Evolutionary conservation across 1,139 yeast species (phyloP), one percentile per base, ranked within the genome.

Genomic region (Geotrichum cucujoidarum): DNA sequence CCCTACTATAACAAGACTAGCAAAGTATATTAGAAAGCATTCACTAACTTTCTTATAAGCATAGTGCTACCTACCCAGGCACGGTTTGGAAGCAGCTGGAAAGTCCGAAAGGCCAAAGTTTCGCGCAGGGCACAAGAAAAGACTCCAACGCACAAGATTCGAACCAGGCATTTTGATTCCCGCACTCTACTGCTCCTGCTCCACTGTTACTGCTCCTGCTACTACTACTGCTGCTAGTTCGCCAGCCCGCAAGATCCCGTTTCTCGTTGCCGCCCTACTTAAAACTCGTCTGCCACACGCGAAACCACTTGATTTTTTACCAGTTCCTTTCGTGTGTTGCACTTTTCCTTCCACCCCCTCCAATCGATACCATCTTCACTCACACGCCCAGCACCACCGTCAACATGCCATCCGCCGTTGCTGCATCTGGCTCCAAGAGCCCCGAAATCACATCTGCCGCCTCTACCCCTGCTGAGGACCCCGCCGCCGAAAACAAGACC

Each of bases 351-450:
- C 29, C 29, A 30, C 32, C 13, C 32, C 6, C 14, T n/a, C n/a
- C n/a, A n/a, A n/a, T n/a, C n/a, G n/a, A n/a, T n/a, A n/a, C n/a
- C n/a, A n/a, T n/a, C n/a, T n/a, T n/a, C n/a, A n/a, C n/a, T n/a
- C n/a, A n/a, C n/a, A 27, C 3, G 2, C 13, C 13, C 7, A 27
- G 30, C 10, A 11, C 30, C 30, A 11, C 35, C 18, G 5, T 6
- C 6, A 38, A 25, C 11, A 38, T 38, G 41, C 4, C 41, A n/a
- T 16, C 32, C 25, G 32, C 32, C 25, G 14, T 32, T 25, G 22
- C 29, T 8, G 24, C 41, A 20, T 22, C n/a, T 20, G 43, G 43
- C 27, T 6, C n/a, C 25, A 39, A 39, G 34, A 39, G 41, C 27
- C 27, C 43, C 3, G 34, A 20, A n/a, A 30, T 10, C 11, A 14